These are phyloP conservation scores for Coemansia sp. DNA, from an alignment of 192 early-diverging fungal species.

Conservation along the genomic window DNA sequence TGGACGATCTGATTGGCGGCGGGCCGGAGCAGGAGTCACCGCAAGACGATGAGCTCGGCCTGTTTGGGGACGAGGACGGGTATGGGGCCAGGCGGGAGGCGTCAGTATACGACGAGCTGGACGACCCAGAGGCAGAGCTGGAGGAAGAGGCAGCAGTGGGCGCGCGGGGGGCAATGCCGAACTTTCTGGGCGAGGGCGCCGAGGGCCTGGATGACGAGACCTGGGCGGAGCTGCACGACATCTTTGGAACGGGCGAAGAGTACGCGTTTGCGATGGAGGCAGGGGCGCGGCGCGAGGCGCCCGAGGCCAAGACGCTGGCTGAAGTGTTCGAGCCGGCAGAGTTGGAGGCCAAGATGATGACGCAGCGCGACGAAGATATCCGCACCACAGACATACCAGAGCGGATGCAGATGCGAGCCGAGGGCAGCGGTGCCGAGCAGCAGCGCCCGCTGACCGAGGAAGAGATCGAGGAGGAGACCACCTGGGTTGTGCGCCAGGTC, in stretches of 20 bases:
- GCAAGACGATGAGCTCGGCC: constrained; percentile 27
- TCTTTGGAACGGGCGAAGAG: constrained; percentile 92
- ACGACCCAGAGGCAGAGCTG: neutral
- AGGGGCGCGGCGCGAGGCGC: constrained; percentile 8
- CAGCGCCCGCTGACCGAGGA: constrained; percentile 50
- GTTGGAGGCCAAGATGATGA: constrained; percentile 83
- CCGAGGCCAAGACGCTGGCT: constrained; percentile 33
- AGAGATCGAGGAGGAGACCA: constrained; percentile 60
- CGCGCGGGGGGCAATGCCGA: constrained; percentile 18
- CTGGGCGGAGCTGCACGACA: constrained; percentile 73
- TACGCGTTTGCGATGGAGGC: constrained; percentile 61
- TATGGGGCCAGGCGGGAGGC: neutral
- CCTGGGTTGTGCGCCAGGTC: constrained; percentile 52
- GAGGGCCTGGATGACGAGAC: constrained; percentile 53
- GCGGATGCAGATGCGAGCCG: constrained; percentile 72
- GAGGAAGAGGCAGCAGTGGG: neutral
- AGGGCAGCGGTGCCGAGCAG: constrained; percentile 17
- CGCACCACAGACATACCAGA: constrained; percentile 86
- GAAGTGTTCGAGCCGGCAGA: constrained; percentile 77
- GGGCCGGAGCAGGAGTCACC: neutral
- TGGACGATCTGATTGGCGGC: constrained; percentile 23
- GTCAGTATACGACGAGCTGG: neutral
- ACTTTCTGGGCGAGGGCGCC: constrained; percentile 41
- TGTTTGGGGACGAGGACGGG: constrained; percentile 36
- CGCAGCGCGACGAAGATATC: constrained; percentile 86